phyloP scores from a whole-genome alignment of 305 asterid species.

The Fraxinus ornus region DNA sequence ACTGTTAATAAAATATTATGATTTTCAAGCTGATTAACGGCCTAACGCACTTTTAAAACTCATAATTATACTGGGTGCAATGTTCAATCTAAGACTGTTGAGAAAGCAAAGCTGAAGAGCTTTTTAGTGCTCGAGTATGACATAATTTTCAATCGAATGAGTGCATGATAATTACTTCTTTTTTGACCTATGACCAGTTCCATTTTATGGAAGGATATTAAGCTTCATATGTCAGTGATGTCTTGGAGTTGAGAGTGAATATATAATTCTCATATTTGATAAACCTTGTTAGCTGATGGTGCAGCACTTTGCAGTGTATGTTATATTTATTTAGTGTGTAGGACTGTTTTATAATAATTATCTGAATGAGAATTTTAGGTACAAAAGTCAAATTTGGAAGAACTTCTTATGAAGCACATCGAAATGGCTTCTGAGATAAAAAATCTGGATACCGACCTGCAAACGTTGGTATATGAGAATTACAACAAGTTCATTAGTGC shows the following conservation, averaged over 20 bases:
- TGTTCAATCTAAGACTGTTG: not conserved
- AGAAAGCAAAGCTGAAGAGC: not conserved
- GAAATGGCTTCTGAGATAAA: slow-evolving; percentile 98
- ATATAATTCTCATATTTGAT: not conserved
- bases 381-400: slow-evolving; percentile 89
- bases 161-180: not conserved
- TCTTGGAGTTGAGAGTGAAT: not conserved
- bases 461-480: slow-evolving; percentile 95
- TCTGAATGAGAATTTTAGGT: slow-evolving; percentile 44
- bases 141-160: not conserved
- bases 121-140: not conserved
- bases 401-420: slow-evolving; percentile 87
- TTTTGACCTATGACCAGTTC: not conserved
- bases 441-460: slow-evolving; percentile 95
- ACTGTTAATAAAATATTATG: not conserved
- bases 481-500: slow-evolving; percentile 98
- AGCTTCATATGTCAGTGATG: not conserved
- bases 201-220: not conserved
- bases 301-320: not conserved
- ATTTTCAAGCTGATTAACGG: not conserved
- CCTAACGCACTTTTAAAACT: not conserved
- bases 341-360: not conserved
- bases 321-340: not conserved
- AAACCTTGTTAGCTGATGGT: slow-evolving; percentile 1
- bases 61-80: not conserved